Percentiles rank a stretch among this genome's conserved stretches.
These are phyloP conservation scores for Tolypocladium nubicola DNA, from an alignment of 2,329 filamentous ascomycete species.

Conservation along the genomic window DNA sequence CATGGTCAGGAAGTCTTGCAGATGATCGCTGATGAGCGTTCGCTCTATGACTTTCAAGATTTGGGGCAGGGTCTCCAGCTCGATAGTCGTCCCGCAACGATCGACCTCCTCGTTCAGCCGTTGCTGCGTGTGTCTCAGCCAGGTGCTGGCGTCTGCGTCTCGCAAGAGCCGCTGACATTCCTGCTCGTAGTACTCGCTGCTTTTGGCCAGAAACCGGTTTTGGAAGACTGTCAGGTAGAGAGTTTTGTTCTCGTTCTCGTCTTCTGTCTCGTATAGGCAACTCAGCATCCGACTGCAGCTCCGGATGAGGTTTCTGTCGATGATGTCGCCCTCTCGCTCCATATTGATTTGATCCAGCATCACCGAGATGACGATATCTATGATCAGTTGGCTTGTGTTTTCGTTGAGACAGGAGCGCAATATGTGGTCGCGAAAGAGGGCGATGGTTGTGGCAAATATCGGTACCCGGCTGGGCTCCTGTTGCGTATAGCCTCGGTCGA, in stretches of 20 bases:
- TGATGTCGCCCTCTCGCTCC: conserved; percentile 82
- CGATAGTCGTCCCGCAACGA: conserved; percentile 74
- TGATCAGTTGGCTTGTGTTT: conserved; percentile 42
- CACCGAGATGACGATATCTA: conserved; percentile 67
- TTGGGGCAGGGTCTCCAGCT: conserved; percentile 58
- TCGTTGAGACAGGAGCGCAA: conserved; percentile 48
- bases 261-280: conserved; percentile 69
- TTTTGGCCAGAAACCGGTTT: conserved; percentile 60
- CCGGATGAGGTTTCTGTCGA: conserved; percentile 73
- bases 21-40: conserved; percentile 66
- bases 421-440: conserved; percentile 79
- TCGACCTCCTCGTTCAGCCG: conserved; percentile 73
- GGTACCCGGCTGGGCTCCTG: conserved; percentile 57
- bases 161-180: conserved; percentile 69
- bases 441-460: conserved; percentile 78
- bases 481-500: conserved; percentile 75
- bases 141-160: conserved; percentile 70
- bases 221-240: conserved; percentile 82
- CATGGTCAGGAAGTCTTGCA: conserved; percentile 73
- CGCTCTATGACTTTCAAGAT: conserved; percentile 70
- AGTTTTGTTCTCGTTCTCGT: conserved; percentile 67
- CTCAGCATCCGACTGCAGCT: conserved; percentile 86
- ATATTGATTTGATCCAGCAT: conserved; percentile 86
- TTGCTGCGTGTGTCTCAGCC: conserved; percentile 65
- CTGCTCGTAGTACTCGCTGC: conserved; percentile 59